A percentile compares a stretch with the other conserved stretches of the same genome.
Conservation (phyloP, 1,284 basidiomycete species). For the Entoloma clypeatum region DNA sequence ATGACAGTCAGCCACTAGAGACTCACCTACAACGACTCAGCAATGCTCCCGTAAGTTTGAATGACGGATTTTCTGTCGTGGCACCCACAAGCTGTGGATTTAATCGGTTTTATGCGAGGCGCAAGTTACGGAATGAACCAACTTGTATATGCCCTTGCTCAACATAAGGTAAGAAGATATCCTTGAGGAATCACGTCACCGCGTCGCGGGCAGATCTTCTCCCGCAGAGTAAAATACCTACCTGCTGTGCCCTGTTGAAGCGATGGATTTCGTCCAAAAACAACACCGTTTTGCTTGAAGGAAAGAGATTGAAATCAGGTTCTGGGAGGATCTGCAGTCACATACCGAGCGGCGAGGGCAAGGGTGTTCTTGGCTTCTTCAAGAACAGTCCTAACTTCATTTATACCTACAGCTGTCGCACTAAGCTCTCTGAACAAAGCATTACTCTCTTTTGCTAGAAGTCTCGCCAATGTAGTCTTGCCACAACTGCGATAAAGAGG, state of each 20-base stretch:
- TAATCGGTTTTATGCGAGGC: slow-evolving; percentile 16
- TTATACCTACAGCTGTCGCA: slow-evolving; percentile 71
- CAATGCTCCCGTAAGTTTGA: slow-evolving; percentile 76
- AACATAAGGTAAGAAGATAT: slow-evolving; percentile 77
- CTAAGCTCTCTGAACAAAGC: slow-evolving; percentile 74
- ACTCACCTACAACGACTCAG: slow-evolving; percentile 74
- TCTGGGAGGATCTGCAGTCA: slow-evolving; percentile 1
- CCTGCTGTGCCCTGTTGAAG: slow-evolving; percentile 84
- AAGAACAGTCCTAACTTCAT: slow-evolving; percentile 76
- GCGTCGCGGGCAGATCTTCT: slow-evolving; percentile 2
- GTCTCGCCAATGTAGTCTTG: slow-evolving; percentile 77
- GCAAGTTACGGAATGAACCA: slow-evolving; percentile 7
- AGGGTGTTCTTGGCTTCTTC: slow-evolving; percentile 78
- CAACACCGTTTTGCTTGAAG: slow-evolving; percentile 65
- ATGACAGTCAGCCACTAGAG: not conserved
- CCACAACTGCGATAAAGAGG: slow-evolving; percentile 46
- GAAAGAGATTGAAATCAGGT: slow-evolving; percentile 3
- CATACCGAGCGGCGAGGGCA: slow-evolving; percentile 63
- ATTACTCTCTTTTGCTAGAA: slow-evolving; percentile 59
- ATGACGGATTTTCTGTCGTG: slow-evolving; percentile 92
- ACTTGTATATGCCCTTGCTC: slow-evolving; percentile 78
- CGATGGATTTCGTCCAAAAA: slow-evolving; percentile 90
- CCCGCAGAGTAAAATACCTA: slow-evolving; percentile 21
- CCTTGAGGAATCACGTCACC: slow-evolving; percentile 34
- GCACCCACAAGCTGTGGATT: slow-evolving; percentile 69